Evolutionary conservation across 192 early-diverging fungal species (phyloP), one percentile per base, ranked within the genome.

Genomic region (Linnemannia schmuckeri): DNA sequence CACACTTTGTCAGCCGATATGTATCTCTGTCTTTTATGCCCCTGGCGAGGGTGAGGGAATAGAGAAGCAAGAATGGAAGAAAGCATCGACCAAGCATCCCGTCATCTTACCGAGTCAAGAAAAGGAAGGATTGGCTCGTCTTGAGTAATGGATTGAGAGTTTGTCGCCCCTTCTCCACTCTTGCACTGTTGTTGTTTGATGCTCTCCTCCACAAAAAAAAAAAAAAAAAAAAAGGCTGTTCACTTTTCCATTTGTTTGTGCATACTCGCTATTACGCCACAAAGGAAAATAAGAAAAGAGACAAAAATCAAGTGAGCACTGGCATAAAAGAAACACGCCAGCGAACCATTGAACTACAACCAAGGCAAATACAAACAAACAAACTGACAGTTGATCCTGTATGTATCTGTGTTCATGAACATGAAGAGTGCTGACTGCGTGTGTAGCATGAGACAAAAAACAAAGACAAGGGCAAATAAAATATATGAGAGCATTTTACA

Each of bases 191-290:
- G 27, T 41, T 24, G 17, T 41, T n/a, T 35, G 27, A 35, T 17
- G 20, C 44, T 22, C 27, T 46, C 38, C 72, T 49, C 72, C 72
- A 73, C 72, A 73, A 73, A 49, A 73, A 42, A 72, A 70, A 30
- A 66, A 66, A 24, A 33, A 12, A 73, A 73, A 49, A 73, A 66
- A 66, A 24, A 33, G 61, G 6, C 61, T 33, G n/a, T 10, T 33
- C n/a, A 15, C 42, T 42, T 27, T 27, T 24, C 6, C 1, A 30
- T 17, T 46, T 46, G 44, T 46, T 46, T 46, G 44, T 46, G 44
- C 44, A 12, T 12, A 46, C 44, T 46, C 0, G 42, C 6, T 24
- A 22, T 71, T 71, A 42, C 70, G 41, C 38, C 70, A 42, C 70
- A n/a, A n/a, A 41, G 20, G 35, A 22, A 42, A 5, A 22, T 33